phyloP scores from a whole-genome alignment of 345 rosid species.

The Populus pruinosa region DNA sequence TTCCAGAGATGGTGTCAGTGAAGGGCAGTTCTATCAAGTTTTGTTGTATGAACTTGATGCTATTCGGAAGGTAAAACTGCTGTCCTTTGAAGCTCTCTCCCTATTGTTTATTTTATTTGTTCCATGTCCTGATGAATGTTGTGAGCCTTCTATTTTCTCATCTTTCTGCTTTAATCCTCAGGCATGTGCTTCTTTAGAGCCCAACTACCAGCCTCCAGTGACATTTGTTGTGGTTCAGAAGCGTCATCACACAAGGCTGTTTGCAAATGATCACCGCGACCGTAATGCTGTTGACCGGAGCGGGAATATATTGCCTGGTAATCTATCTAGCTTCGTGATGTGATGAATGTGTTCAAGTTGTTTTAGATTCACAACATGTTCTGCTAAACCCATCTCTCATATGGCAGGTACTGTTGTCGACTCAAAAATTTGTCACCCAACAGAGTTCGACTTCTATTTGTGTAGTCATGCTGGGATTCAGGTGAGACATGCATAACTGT shows the following conservation, averaged over 20 bases:
- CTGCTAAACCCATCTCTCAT: background rate
- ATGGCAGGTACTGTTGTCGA: slow-evolving; percentile 87
- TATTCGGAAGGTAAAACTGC: slow-evolving; percentile 67
- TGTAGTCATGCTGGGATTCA: slow-evolving; percentile 99
- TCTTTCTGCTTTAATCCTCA: slow-evolving; percentile 19
- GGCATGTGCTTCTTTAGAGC: slow-evolving; percentile 97
- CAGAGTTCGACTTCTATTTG: slow-evolving; percentile 91
- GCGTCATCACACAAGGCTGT: slow-evolving; percentile 97
- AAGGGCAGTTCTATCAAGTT: slow-evolving; percentile 97
- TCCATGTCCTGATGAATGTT: background rate
- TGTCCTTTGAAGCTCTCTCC: background rate
- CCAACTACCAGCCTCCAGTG: slow-evolving; percentile 98
- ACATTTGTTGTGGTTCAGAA: slow-evolving; percentile 99
- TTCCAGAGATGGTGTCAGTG: slow-evolving; percentile 93
- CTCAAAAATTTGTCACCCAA: slow-evolving; percentile 97
- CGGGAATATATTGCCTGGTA: slow-evolving; percentile 94
- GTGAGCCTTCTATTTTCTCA: background rate
- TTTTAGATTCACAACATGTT: background rate
- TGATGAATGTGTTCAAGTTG: background rate
- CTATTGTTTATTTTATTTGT: background rate
- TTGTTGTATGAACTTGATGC: slow-evolving; percentile 93
- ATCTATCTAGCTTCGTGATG: background rate
- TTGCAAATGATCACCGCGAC: slow-evolving; percentile 76
- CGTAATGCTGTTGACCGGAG: slow-evolving; percentile 75
- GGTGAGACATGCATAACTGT: slow-evolving; percentile 27